Conservation (phyloP, 2,329 filamentous ascomycete species). For the Trichoderma koningiopsis region DNA sequence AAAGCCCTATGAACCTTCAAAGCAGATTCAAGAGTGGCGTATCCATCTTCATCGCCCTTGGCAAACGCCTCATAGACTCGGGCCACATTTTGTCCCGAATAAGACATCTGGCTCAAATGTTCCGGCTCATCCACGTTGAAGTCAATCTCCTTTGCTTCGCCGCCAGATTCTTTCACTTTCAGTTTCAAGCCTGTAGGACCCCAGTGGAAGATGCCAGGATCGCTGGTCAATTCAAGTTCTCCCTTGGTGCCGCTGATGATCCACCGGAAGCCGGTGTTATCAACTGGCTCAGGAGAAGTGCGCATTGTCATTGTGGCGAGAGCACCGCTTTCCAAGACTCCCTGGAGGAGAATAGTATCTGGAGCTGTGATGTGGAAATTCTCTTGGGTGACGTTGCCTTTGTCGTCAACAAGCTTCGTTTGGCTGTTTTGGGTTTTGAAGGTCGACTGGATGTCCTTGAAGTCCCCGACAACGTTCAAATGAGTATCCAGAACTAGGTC, state of each 20-base stretch:
- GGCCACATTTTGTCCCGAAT: slow-evolving; percentile 7
- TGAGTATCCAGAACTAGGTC: slow-evolving; percentile 1
- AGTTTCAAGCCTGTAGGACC: slow-evolving; percentile 6
- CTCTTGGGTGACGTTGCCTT: not conserved
- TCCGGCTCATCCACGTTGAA: not conserved
- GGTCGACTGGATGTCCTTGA: slow-evolving; percentile 6
- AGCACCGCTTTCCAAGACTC: slow-evolving; percentile 12
- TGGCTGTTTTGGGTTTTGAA: slow-evolving; percentile 2
- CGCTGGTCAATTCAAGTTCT: slow-evolving; percentile 1
- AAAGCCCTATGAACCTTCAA: slow-evolving; percentile 11
- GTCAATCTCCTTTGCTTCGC: slow-evolving; percentile 15
- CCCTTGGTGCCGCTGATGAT: slow-evolving; percentile 12
- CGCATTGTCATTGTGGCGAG: not conserved
- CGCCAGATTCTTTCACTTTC: slow-evolving; percentile 4
- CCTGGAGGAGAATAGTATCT: slow-evolving; percentile 6
- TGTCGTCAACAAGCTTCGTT: not conserved
- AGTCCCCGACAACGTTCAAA: slow-evolving; percentile 8
- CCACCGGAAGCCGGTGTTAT: slow-evolving; percentile 13
- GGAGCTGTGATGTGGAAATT: not conserved
- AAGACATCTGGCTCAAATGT: slow-evolving; percentile 8
- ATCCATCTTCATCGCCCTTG: slow-evolving; percentile 8
- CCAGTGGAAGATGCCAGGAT: slow-evolving; percentile 17
- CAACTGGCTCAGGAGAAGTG: not conserved
- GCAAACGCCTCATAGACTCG: slow-evolving; percentile 12
- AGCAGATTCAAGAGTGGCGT: slow-evolving; percentile 4